Conservation (phyloP, 2,329 filamentous ascomycete species). For the Fusarium virguliforme region DNA sequence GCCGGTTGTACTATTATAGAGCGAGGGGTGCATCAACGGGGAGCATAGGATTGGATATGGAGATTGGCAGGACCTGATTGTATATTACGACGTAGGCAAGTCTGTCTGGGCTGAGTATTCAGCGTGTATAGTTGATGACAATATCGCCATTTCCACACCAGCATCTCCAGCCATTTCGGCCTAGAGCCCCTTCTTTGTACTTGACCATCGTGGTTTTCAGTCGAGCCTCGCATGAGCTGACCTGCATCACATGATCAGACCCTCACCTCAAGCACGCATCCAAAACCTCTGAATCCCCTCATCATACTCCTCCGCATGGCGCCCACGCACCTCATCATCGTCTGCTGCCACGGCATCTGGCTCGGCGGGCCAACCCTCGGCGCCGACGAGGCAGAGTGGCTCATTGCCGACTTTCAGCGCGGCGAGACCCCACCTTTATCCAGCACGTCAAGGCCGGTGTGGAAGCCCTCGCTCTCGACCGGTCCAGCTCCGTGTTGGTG, state of each 20-base stretch:
- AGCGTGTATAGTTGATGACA: conserved; percentile 17
- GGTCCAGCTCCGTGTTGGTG: conserved; percentile 67
- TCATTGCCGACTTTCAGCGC: conserved; percentile 83
- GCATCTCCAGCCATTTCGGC: not conserved
- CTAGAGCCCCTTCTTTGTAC: not conserved
- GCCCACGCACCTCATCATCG: conserved; percentile 76
- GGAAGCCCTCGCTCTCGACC: conserved; percentile 63
- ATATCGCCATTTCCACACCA: conserved; percentile 1
- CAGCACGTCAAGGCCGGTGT: conserved; percentile 80
- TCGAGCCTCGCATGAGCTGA: not conserved
- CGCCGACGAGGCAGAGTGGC: conserved; percentile 74
- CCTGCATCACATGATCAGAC: conserved; percentile 52
- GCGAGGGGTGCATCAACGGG: conserved; percentile 31
- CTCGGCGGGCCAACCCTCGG: conserved; percentile 70
- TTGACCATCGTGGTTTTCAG: not conserved
- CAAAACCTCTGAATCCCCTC: conserved; percentile 32
- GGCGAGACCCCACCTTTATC: conserved; percentile 86
- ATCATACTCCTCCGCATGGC: conserved; percentile 32
- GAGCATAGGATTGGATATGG: conserved; percentile 5
- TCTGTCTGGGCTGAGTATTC: conserved; percentile 20
- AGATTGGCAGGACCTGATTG: conserved; percentile 30
- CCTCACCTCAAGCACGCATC: conserved; percentile 26
- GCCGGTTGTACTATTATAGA: conserved; percentile 44
- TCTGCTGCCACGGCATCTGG: conserved; percentile 90
- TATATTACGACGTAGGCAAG: conserved; percentile 33